Evolutionary conservation across 2,329 filamentous ascomycete species (phyloP).

Genomic region (Cladorrhinum sp.): DNA sequence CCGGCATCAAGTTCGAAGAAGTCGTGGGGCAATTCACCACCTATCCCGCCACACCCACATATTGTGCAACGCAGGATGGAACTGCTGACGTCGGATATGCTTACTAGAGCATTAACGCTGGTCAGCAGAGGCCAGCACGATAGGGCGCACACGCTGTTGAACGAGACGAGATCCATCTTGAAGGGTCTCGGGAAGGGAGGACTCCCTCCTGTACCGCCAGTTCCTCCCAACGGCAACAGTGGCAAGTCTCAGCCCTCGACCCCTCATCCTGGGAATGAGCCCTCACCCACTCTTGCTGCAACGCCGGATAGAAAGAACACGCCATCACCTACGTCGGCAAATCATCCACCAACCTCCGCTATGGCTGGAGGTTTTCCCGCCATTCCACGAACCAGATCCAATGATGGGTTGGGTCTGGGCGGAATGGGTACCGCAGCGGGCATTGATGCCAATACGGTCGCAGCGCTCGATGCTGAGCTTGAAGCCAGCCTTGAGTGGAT

Average conservation of each 20-base stretch:
- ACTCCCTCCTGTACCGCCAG: slow-evolving; percentile 79
- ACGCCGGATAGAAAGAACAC: slow-evolving; percentile 56
- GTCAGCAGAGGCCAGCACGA: slow-evolving; percentile 92
- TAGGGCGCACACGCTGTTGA: slow-evolving; percentile 84
- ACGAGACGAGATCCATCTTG: slow-evolving; percentile 90
- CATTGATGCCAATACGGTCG: slow-evolving; percentile 80
- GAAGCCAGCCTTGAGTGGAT: slow-evolving; percentile 95
- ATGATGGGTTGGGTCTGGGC: slow-evolving; percentile 56
- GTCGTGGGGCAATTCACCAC: slow-evolving; percentile 64
- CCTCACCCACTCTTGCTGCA: slow-evolving; percentile 41
- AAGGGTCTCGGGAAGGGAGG: slow-evolving; percentile 95
- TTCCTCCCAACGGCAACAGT: slow-evolving; percentile 34
- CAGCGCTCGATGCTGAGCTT: slow-evolving; percentile 85
- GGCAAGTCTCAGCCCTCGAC: slow-evolving; percentile 47
- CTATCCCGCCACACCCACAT: slow-evolving; percentile 90
- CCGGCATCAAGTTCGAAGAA: slow-evolving; percentile 65
- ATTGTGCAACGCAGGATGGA: slow-evolving; percentile 98
- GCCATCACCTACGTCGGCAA: slow-evolving; percentile 53
- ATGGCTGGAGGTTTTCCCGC: slow-evolving; percentile 37
- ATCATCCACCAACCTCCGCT: slow-evolving; percentile 37
- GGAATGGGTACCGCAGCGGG: slow-evolving; percentile 49
- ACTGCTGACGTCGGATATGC: slow-evolving; percentile 94
- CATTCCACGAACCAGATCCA: slow-evolving; percentile 52
- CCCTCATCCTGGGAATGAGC: slow-evolving; percentile 45
- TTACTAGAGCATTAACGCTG: slow-evolving; percentile 85